Conservation (phyloP, 2,329 filamentous ascomycete genomes). For the Diaporthe amygdali region DNA sequence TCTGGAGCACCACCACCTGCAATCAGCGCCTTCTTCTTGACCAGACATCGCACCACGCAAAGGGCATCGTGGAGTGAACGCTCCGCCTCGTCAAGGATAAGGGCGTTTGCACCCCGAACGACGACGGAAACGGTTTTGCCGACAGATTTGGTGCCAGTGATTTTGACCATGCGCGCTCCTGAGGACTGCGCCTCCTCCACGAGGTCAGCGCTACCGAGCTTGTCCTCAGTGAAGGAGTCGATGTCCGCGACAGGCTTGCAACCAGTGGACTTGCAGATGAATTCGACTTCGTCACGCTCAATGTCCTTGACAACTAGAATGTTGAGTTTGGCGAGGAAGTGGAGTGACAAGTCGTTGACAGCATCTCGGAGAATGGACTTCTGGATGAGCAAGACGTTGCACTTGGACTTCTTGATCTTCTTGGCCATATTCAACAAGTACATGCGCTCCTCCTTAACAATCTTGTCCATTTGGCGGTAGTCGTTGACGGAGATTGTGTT, state of each 20-base stretch:
- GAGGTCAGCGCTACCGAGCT: conserved; percentile 90
- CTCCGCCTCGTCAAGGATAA: conserved; percentile 97
- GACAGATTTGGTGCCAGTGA: conserved; percentile 85
- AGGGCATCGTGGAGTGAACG: conserved; percentile 96
- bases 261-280: conserved; percentile 98
- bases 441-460: conserved; percentile 97
- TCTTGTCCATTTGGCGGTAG: conserved; percentile 99
- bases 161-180: conserved; percentile 91
- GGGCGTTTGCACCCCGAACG: conserved; percentile 88
- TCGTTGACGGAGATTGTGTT: conserved; percentile 99
- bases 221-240: conserved; percentile 98
- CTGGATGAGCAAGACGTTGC: conserved; percentile 96
- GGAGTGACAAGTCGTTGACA: conserved; percentile 95
- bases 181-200: conserved; percentile 90
- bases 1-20: conserved; percentile 96
- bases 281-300: conserved; percentile 97
- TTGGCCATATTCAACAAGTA: conserved; percentile 99
- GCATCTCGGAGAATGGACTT: conserved; percentile 98
- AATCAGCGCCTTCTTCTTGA: conserved; percentile 99
- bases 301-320: conserved; percentile 97
- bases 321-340: conserved; percentile 96
- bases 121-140: conserved; percentile 94
- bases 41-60: conserved; percentile 94
- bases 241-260: conserved; percentile 99
- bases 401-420: conserved; percentile 99